Evolutionary conservation across 1,284 basidiomycete genomes (phyloP), one percentile per base, ranked within the genome.

Genomic region (Laetiporus sulphureus): DNA sequence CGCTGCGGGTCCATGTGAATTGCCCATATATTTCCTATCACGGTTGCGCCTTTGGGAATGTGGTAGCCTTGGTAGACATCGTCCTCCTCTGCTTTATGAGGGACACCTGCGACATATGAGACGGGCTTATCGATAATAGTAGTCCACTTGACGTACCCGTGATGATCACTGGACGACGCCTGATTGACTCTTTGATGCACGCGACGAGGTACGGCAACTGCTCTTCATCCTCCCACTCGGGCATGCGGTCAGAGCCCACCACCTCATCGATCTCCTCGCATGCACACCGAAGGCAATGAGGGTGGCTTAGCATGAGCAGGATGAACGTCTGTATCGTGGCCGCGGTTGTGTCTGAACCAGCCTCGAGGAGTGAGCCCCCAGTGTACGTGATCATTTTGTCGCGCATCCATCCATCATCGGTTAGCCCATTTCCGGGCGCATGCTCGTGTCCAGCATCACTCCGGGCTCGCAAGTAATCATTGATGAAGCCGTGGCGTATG

Each of bases 191-290:
- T 43, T 61, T 60, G 42, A 63, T 55, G 40, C 54, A 53, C n/a
- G 61, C 61, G 6, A 52, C 44, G 10, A 59, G 36, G 37, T 59
- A 63, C 12, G 59, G 58, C 16, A 60, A 43, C 18, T 44, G 40
- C 16, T 42, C 38, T 27, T 56, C 51, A 45, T 63, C 61, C n/a
- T 55, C 54, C 29, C 55, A 59, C 1, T 36, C 40, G n/a, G 61
- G 61, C 44, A 61, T 42, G 16, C 61, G 39, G 34, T 57, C 53
- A 2, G 44, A 24, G 4, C 58, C 60, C 24, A 62, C 53, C 16
- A 56, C 55, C 2, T 38, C 19, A 47, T 69, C 66, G 16, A 71
- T 46, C 49, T 71, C 65, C 34, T 48, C 55, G 25, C 61, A 61
- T 1, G 64, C 65, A 25, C 58, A 57, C 22, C 46, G 25, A 38